Evolutionary conservation across 257 asterid species (phyloP).

Genomic region (Nyctanthes arbortristis): DNA sequence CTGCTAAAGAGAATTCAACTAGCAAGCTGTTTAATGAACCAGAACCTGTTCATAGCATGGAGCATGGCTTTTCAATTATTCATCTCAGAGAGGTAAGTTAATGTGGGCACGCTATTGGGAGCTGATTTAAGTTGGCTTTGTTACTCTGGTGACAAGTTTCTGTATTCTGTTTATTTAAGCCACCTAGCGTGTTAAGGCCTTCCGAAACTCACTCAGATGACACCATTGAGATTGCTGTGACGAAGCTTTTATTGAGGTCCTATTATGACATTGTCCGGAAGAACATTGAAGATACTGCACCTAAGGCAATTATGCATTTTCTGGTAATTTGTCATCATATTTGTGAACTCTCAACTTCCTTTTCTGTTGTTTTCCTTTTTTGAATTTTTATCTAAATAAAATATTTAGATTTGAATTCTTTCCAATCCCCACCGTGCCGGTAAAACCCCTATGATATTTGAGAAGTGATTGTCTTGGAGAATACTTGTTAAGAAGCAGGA

Average conservation of each 20-base stretch:
- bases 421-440: too few relatives aligned
- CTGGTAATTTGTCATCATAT: constrained; percentile 40
- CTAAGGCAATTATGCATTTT: constrained; percentile 82
- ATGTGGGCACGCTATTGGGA: constrained; percentile 2
- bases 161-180: constrained; percentile 35
- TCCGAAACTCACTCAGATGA: constrained; percentile 52
- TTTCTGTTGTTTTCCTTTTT: not conserved
- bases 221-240: constrained; percentile 54
- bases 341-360: not conserved
- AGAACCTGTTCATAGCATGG: constrained; percentile 58
- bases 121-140: not conserved
- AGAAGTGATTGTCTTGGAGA: too few relatives aligned
- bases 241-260: constrained; percentile 56
- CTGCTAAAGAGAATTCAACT: constrained; percentile 55
- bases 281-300: constrained; percentile 64
- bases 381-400: not conserved
- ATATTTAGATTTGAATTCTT: too few relatives aligned
- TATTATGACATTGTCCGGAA: constrained; percentile 70
- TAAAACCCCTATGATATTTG: too few relatives aligned
- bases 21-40: constrained; percentile 56
- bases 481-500: too few relatives aligned
- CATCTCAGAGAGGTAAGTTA: constrained; percentile 69
- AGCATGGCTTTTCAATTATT: constrained; percentile 59
- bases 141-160: constrained; percentile 19
- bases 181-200: constrained; percentile 55